Percentiles rank a stretch among this genome's conserved stretches.
Conservation (phyloP, 306 rosid genomes). For the Clitoria ternatea region DNA sequence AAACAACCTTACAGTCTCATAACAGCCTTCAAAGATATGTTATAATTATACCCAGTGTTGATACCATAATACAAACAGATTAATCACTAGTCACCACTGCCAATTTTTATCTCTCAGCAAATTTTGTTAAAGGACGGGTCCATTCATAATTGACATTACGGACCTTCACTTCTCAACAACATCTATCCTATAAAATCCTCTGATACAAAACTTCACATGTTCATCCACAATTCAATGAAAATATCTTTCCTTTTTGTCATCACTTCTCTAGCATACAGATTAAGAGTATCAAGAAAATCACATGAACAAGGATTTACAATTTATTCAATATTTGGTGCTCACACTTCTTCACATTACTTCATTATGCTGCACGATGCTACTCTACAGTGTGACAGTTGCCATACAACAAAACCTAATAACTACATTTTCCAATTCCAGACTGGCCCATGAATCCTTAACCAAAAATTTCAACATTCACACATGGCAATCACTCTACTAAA, state of each 20-base stretch:
- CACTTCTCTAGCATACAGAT: background rate
- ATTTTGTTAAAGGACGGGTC: background rate
- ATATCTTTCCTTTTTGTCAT: background rate
- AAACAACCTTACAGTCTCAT: no score
- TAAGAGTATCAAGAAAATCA: background rate
- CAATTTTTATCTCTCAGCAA: background rate
- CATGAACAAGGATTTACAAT: background rate
- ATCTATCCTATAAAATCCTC: background rate
- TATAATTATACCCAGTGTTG: background rate
- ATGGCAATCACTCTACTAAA: background rate
- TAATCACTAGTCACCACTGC: background rate
- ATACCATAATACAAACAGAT: conserved; percentile 11
- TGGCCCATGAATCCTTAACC: background rate
- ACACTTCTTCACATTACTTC: background rate
- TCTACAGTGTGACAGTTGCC: background rate
- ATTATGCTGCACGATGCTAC: conserved; percentile 3
- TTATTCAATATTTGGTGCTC: conserved; percentile 6
- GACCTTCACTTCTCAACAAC: background rate
- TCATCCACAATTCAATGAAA: conserved; percentile 1
- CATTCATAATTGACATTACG: background rate
- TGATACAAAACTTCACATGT: no score
- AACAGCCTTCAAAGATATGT: background rate
- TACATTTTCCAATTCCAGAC: conserved; percentile 2
- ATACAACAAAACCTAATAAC: background rate
- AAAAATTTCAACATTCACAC: background rate